Base-by-base conservation (phyloP, 2,329 filamentous ascomycete genomes). In the Colletotrichum horii region DNA sequence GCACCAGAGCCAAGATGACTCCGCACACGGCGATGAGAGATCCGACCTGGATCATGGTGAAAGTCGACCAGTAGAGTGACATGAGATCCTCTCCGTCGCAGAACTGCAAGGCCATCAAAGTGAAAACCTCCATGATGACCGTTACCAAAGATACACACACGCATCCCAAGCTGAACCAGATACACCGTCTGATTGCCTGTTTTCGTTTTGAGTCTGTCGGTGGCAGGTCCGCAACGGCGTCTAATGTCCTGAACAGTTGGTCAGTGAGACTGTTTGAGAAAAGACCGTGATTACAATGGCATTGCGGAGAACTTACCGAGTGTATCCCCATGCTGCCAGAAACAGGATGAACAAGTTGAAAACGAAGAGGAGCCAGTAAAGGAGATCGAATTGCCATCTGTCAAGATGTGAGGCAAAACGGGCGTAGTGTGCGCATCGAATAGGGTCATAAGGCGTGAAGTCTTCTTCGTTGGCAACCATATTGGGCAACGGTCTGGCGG, bases 61-160 rank as follows among this genome's bases (percentile, higher is more conserved):
- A 92, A 3, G 90, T 91, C 0, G 90, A 88, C 90, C 90, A 92
- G 81, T 91, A 92, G 0, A 92, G 83, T 2, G 88, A 87, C 83
- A 91, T 91, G 71, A 92, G 85, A 78, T 91, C 88, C 78, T 92
- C 91, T 12, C 90, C 90, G 48, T 91, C 89, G 77, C 91, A 92
- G 77, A 91, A 92, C 77, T 92, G 89, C 6, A 91, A 81, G 1
- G 88, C 88, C 71, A 91, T 79, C 22, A 91, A 85, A 14, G 84
- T 83, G 72, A 88, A 92, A 16, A 88, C 88, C 80, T 92, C 90
- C 82, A 92, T 85, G 69, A 91, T 82, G 32, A 91, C 84, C 15
- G 88, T 82, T 36, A 82, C 82, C 6, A 87, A 83, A 0, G 89
- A 87, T 1, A 88, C 69, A 6, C 83, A 48, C 24, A 90, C 87